These are phyloP conservation scores for Dipodascus albidus DNA, from an alignment of 805 yeast species.

Conservation along the genomic window DNA sequence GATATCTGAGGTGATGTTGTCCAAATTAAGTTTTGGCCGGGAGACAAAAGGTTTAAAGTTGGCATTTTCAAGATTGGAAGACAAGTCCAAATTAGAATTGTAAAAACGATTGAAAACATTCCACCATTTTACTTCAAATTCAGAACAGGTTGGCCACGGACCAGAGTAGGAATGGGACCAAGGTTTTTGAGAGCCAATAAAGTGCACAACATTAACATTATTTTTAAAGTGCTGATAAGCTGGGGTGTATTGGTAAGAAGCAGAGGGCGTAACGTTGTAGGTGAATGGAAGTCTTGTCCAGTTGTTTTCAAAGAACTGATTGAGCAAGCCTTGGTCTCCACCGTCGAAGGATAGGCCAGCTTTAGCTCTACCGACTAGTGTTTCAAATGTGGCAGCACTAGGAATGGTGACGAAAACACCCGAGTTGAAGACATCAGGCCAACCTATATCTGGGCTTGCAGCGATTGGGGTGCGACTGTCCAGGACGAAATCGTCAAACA, in stretches of 20 bases:
- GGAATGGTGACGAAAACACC: constrained; percentile 63
- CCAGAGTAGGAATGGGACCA: constrained; percentile 19
- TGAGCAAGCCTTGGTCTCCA: constrained; percentile 84
- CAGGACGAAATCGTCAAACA: constrained; percentile 17
- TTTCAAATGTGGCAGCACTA: constrained; percentile 28
- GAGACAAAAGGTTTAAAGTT: background rate
- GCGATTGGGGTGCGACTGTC: constrained; percentile 14
- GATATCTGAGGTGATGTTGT: background rate
- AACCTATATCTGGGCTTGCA: constrained; percentile 73
- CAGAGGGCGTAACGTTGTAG: constrained; percentile 68
- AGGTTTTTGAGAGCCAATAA: constrained; percentile 29
- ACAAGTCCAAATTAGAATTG: background rate
- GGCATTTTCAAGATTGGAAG: background rate
- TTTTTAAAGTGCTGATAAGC: constrained; percentile 45
- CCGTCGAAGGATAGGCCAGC: constrained; percentile 57
- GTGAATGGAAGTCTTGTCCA: constrained; percentile 74
- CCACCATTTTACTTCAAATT: constrained; percentile 14
- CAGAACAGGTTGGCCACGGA: background rate
- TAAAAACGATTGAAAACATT: constrained; percentile 5
- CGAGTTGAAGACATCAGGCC: constrained; percentile 84
- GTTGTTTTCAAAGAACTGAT: constrained; percentile 46
- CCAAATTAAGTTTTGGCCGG: background rate
- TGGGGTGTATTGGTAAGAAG: constrained; percentile 59
- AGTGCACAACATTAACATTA: constrained; percentile 31
- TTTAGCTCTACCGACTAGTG: constrained; percentile 26